Conservation (phyloP, 352 stramenopile genomes). For the Globisporangium yorkense region DNA sequence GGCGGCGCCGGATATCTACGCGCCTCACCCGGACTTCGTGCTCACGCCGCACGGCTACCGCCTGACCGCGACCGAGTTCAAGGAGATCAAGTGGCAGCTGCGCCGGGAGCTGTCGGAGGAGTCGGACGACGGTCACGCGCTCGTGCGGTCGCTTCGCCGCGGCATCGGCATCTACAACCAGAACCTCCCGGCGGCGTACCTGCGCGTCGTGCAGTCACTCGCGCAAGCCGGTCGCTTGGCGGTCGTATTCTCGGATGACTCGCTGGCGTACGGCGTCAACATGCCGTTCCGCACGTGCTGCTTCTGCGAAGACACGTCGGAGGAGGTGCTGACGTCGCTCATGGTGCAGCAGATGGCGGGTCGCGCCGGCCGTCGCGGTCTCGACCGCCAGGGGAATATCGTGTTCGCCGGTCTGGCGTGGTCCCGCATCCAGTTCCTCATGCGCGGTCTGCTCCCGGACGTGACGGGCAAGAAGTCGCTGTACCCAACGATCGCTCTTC, state of each 20-base stretch:
- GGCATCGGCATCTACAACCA: constrained; percentile 99
- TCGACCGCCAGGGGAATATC: constrained; percentile 97
- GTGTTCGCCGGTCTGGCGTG: constrained; percentile 95
- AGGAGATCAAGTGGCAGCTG: constrained; percentile 86
- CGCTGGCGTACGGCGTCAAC: constrained; percentile 98
- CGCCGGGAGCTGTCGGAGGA: constrained; percentile 76
- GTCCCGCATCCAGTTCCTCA: constrained; percentile 95
- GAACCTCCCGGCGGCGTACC: constrained; percentile 94
- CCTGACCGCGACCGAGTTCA: constrained; percentile 90
- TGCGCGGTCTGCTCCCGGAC: constrained; percentile 93
- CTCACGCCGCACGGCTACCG: constrained; percentile 91
- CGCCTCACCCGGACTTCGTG: constrained; percentile 97
- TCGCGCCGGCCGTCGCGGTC: constrained; percentile 94
- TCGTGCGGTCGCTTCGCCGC: constrained; percentile 89
- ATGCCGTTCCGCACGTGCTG: constrained; percentile 99
- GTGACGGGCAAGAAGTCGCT: constrained; percentile 90
- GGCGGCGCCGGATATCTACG: constrained; percentile 90
- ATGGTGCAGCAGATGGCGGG: constrained; percentile 99
- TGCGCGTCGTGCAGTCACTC: constrained; percentile 95
- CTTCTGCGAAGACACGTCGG: constrained; percentile 97
- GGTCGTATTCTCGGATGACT: constrained; percentile 97
- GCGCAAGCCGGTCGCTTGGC: constrained; percentile 95
- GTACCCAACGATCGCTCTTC: constrained; percentile 92
- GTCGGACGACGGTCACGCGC: constrained; percentile 72
- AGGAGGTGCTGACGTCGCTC: constrained; percentile 91